A percentile compares a stretch with the other conserved stretches of the same genome.
Evolutionary conservation across 2,329 filamentous ascomycete genomes (phyloP).

Genomic region (Colletotrichum lindemuthianum): DNA sequence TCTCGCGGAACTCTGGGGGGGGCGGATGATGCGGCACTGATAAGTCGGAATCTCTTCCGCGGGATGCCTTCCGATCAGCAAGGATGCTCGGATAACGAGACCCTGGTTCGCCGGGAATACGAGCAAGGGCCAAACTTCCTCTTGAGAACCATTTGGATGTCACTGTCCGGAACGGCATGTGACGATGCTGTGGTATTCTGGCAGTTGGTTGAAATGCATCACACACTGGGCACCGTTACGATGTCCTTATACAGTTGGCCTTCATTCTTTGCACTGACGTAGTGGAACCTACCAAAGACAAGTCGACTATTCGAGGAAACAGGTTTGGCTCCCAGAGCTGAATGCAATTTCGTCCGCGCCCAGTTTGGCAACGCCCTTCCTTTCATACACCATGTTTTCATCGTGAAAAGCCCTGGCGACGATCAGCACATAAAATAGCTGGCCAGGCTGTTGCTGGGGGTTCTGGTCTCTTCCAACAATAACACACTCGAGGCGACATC

Average conservation of each 20-base stretch:
- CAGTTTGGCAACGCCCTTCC: neutral
- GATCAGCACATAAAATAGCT: neutral
- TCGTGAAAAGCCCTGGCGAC: neutral
- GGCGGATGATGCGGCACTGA: constrained; percentile 25
- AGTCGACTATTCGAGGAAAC: neutral
- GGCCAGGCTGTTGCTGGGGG: neutral
- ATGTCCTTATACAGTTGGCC: too few relatives aligned
- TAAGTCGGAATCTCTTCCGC: constrained; percentile 26
- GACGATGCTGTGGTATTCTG: too few relatives aligned
- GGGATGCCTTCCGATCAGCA: constrained; percentile 18
- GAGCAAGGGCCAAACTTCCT: too few relatives aligned
- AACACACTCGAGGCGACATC: neutral
- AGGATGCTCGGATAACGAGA: neutral
- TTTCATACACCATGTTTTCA: neutral
- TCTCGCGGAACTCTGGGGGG: neutral
- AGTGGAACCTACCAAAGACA: neutral
- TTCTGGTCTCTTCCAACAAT: constrained; percentile 1
- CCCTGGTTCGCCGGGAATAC: constrained; percentile 21
- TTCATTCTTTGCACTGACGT: too few relatives aligned
- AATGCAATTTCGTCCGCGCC: constrained; percentile 8
- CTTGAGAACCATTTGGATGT: too few relatives aligned
- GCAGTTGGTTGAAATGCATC: too few relatives aligned
- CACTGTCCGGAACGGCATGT: too few relatives aligned
- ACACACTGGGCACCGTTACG: too few relatives aligned
- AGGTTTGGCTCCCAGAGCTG: neutral